These are phyloP conservation scores for Paramecium caudatum DNA, from an alignment of 73 alveolate species.

Conservation along the genomic window DNA sequence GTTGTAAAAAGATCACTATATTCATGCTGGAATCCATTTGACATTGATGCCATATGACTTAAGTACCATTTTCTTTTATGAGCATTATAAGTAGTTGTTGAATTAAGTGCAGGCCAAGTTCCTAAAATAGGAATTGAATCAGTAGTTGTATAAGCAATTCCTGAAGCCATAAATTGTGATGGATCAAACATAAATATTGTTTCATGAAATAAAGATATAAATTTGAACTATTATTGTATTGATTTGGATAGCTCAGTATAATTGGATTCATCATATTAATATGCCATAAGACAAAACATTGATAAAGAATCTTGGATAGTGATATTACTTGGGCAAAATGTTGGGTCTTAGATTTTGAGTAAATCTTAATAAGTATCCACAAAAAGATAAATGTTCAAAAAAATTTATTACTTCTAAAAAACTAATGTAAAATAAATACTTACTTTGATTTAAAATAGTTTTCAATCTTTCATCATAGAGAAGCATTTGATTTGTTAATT, in stretches of 20 bases:
- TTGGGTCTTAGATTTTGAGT: not conserved
- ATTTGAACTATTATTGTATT: not conserved
- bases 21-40: not conserved
- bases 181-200: constrained; percentile 1
- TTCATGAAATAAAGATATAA: constrained; percentile 13
- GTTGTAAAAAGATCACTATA: constrained; percentile 63
- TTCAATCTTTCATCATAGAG: constrained; percentile 11
- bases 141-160: not conserved
- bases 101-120: constrained; percentile 62
- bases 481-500: not conserved
- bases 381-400: not conserved
- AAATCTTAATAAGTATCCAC: not conserved
- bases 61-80: constrained; percentile 23
- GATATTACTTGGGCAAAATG: not conserved
- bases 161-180: not conserved
- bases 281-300: constrained; percentile 13
- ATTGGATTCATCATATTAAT: constrained; percentile 1
- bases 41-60: constrained; percentile 18
- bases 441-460: constrained; percentile 27
- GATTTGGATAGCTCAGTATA: not conserved
- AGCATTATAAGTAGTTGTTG: constrained; percentile 9
- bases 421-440: not conserved
- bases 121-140: constrained; percentile 1
- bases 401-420: not conserved
- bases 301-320: not conserved